Conservation (phyloP, 805 yeast genomes). For the Yarrowia divulgata region DNA sequence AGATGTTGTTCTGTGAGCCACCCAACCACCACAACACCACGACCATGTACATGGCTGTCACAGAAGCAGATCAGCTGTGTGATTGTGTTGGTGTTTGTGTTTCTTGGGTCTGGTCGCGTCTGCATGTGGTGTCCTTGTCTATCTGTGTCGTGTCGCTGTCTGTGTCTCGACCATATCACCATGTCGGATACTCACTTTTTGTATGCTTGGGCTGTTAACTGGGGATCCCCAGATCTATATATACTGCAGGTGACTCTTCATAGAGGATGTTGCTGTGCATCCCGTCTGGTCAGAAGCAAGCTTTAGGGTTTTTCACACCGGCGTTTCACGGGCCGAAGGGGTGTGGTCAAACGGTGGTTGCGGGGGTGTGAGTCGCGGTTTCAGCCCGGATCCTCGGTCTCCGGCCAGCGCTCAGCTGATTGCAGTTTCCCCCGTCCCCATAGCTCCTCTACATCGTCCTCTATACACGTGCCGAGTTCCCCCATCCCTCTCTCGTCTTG, state of each 20-base stretch:
- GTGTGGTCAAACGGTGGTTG: not conserved
- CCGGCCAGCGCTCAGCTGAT: no score
- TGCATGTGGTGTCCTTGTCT: not conserved
- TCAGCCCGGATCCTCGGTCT: not conserved
- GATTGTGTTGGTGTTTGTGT: not conserved
- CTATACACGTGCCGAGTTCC: not conserved
- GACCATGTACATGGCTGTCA: not conserved
- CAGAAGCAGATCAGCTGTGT: not conserved
- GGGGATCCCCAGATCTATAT: conserved; percentile 34
- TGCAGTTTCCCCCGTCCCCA: not conserved
- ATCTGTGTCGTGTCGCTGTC: not conserved
- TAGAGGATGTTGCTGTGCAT: conserved; percentile 28
- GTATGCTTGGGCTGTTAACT: not conserved
- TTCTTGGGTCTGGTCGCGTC: no score
- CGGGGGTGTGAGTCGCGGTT: no score
- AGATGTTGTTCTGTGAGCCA: no score
- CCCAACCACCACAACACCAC: no score
- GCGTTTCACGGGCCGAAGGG: conserved; percentile 28
- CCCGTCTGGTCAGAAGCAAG: conserved; percentile 26
- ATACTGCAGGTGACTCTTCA: conserved; percentile 36
- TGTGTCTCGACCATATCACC: not conserved
- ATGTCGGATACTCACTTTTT: conserved; percentile 24
- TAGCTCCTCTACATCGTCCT: not conserved
- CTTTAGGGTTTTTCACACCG: conserved; percentile 39
- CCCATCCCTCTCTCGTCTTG: no score